phyloP scores from a whole-genome alignment of 2,329 filamentous ascomycete species.

The Penicillium sp. region DNA sequence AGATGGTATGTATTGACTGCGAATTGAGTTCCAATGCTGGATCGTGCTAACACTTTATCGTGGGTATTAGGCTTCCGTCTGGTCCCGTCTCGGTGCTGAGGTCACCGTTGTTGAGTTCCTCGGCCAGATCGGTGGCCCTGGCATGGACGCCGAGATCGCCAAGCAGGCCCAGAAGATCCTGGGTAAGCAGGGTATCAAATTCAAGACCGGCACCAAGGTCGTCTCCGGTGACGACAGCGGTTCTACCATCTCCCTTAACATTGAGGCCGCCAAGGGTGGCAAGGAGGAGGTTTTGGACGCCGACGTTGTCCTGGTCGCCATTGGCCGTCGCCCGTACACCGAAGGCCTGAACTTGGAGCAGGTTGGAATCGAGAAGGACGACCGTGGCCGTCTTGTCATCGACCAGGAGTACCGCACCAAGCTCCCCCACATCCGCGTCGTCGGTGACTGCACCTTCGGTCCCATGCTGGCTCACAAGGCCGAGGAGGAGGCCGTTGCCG shows the following conservation, averaged over 20 bases:
- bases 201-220: slow-evolving; percentile 98
- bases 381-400: slow-evolving; percentile 91
- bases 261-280: slow-evolving; percentile 93
- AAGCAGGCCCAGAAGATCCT: slow-evolving; percentile 91
- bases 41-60: slow-evolving; percentile 5
- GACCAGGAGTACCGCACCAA: slow-evolving; percentile 99
- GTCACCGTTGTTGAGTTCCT: slow-evolving; percentile 98
- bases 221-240: slow-evolving; percentile 75
- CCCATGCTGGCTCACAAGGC: slow-evolving; percentile 99
- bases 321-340: slow-evolving; percentile 94
- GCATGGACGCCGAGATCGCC: slow-evolving; percentile 92
- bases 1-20: slow-evolving; percentile 68
- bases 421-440: slow-evolving; percentile 91
- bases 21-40: background rate
- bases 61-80: slow-evolving; percentile 68
- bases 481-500: slow-evolving; percentile 94
- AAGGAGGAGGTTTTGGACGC: slow-evolving; percentile 90
- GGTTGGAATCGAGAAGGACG: slow-evolving; percentile 70
- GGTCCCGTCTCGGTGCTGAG: slow-evolving; percentile 88
- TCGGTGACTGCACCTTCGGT: slow-evolving; percentile 94
- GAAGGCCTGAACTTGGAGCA: slow-evolving; percentile 88
- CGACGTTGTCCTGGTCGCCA: slow-evolving; percentile 93
- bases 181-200: slow-evolving; percentile 94
- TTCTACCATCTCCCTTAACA: slow-evolving; percentile 73
- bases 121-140: slow-evolving; percentile 91